These are phyloP conservation scores for Lepraria neglecta DNA, from an alignment of 495 filamentous ascomycete genomes.

Conservation along the genomic window DNA sequence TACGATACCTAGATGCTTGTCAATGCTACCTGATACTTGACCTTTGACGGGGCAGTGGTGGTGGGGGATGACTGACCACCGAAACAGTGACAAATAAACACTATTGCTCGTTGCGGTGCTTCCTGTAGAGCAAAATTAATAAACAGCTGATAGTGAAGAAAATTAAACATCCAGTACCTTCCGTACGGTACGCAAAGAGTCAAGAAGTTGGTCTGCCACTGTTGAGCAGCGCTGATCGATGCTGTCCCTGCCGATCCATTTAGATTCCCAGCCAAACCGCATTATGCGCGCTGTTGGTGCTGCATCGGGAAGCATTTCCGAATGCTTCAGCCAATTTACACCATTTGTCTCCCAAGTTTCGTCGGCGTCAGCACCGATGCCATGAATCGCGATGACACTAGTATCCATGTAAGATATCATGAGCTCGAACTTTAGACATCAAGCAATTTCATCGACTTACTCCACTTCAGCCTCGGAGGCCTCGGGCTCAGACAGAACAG, in stretches of 20 bases:
- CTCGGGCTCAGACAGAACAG: neutral
- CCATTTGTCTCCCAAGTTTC: neutral
- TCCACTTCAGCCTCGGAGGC: neutral
- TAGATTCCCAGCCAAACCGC: conserved; percentile 29
- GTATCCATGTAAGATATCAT: neutral
- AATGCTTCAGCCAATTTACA: conserved; percentile 30
- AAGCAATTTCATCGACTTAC: neutral
- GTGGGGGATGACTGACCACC: neutral
- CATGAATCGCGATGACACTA: conserved; percentile 9
- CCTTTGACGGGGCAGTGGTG: neutral
- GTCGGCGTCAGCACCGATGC: conserved; percentile 4
- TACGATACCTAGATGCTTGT: neutral
- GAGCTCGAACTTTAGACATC: neutral
- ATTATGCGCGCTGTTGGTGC: conserved; percentile 29
- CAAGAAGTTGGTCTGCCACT: conserved; percentile 8
- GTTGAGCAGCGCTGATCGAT: neutral
- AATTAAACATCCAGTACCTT: neutral
- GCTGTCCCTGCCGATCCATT: conserved; percentile 7
- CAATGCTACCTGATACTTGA: neutral
- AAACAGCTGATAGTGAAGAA: neutral
- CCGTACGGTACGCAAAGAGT: neutral
- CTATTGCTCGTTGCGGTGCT: neutral
- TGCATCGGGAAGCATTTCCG: conserved; percentile 28
- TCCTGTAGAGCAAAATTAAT: neutral
- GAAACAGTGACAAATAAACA: conserved; percentile 16